Evolutionary conservation across 2,329 filamentous ascomycete genomes (phyloP), one percentile per base, ranked within the genome.

Genomic region (Alternaria brassicae): DNA sequence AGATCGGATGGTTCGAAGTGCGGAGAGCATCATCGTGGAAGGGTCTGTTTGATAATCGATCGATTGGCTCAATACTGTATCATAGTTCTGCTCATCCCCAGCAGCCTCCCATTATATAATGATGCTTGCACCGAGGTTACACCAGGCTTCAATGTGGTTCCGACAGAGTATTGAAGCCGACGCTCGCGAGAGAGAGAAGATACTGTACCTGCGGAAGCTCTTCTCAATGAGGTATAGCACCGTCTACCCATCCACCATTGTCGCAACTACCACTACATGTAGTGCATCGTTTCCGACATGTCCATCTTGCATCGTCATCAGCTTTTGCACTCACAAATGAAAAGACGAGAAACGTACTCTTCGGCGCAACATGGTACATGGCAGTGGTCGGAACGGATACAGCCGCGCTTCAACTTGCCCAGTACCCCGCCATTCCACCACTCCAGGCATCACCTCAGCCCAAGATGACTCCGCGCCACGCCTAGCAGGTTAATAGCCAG

Each of bases 1-100:
- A 48, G 59, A 67, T 59, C 67, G 71, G 61, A 73, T 51, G 64
- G 67, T 63, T 57, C 74, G 71, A 36, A 71, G 53, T 17, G 68
- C 56, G 54, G 71, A 69, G 17, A 76, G 62, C 75, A 77, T 78
- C 75, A 77, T 78, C 21, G 44, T 63, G 61, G 52, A 39, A 27
- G 48, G 30, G 48, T 17, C 62, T 12, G 42, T 50, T 58, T 27
- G 39, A 42, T 13, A 55, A n/a, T 36, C 51, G 47, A 45, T 42
- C 27, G 12, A 34, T 50, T 30, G 19, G 39, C 13, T 49, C 23
- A 41, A 55, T 60, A 41, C 41, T 60, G 60, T 50, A 62, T 48
- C 53, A 54, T 63, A 58, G n/a, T 25, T 17, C 47, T 40, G 58
- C 25, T 60, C 49, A 52, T 44, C 63, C 57, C 53, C 34, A 60